phyloP scores from a whole-genome alignment of 768 basidiomycete species.

The Auriscalpium microsporum region DNA sequence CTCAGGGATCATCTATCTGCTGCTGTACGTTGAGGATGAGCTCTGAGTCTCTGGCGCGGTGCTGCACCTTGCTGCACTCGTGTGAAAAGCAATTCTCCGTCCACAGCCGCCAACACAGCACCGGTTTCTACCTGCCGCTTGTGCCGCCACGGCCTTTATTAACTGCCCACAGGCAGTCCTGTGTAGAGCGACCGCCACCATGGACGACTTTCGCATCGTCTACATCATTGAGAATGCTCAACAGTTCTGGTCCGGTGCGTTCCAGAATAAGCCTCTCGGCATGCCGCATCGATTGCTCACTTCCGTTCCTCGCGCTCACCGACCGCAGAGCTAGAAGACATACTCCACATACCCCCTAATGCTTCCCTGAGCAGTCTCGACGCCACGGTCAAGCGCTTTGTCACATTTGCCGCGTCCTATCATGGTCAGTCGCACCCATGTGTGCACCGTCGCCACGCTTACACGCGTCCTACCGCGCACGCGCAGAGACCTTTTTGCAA shows the following conservation, averaged over 20 bases:
- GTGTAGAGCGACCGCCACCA: constrained; percentile 16
- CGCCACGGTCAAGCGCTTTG: constrained; percentile 64
- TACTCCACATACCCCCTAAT: constrained; percentile 56
- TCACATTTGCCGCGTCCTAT: constrained; percentile 74
- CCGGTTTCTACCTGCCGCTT: no score
- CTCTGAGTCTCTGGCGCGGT: no score
- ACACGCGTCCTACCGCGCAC: not conserved
- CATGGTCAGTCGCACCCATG: constrained; percentile 51
- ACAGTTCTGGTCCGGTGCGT: constrained; percentile 86
- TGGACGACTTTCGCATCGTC: constrained; percentile 69
- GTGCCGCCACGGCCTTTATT: no score
- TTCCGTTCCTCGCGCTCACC: not conserved
- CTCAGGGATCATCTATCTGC: no score
- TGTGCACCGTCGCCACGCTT: not conserved
- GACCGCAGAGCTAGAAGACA: constrained; percentile 75
- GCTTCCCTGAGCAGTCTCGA: constrained; percentile 70
- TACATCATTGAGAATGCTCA: constrained; percentile 78
- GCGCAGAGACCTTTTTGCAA: constrained; percentile 74
- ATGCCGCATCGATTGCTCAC: not conserved
- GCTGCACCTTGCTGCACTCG: no score
- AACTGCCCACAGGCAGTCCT: no score
- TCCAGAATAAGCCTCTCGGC: not conserved
- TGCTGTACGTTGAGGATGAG: no score
- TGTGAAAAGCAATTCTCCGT: no score
- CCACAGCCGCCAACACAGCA: no score